Conservation (phyloP, 148 eudicot genomes). For the Nepenthes gracilis region DNA sequence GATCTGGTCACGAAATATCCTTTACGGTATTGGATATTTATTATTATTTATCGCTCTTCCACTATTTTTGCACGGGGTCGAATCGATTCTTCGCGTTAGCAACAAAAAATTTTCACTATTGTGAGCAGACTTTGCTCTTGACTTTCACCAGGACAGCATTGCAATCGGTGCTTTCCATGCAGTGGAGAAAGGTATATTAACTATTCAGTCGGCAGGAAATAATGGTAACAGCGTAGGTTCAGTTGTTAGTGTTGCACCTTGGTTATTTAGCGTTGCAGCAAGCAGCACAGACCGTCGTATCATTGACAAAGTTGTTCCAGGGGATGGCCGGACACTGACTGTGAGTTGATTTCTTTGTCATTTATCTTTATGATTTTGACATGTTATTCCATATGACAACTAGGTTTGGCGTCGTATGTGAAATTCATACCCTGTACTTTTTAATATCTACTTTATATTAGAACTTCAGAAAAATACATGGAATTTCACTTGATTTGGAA, state of each 20-base stretch:
- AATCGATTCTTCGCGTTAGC: too few species aligned
- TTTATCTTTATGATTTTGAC: neutral
- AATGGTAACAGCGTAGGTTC: neutral
- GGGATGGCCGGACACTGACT: slow-evolving; percentile 15
- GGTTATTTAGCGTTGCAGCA: slow-evolving; percentile 36
- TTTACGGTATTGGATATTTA: too few species aligned
- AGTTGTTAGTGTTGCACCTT: slow-evolving; percentile 32
- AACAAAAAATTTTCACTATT: too few species aligned
- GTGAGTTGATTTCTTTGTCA: neutral
- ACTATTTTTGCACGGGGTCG: too few species aligned
- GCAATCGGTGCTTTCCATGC: slow-evolving; percentile 38
- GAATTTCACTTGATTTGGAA: too few species aligned
- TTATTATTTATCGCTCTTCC: too few species aligned
- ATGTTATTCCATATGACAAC: too few species aligned
- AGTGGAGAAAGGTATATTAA: slow-evolving; percentile 25
- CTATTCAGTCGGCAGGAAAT: slow-evolving; percentile 30
- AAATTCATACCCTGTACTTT: too few species aligned
- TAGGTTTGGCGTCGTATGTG: too few species aligned
- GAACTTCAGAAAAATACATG: too few species aligned
- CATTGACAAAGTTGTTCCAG: slow-evolving; percentile 14
- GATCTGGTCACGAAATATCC: too few species aligned
- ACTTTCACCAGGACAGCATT: slow-evolving; percentile 5
- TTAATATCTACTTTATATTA: too few species aligned
- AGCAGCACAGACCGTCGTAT: slow-evolving; percentile 20
- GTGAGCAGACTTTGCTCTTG: neutral